Base-by-base conservation (phyloP, 306 rosid genomes). In the Lathyrus aphaca region DNA sequence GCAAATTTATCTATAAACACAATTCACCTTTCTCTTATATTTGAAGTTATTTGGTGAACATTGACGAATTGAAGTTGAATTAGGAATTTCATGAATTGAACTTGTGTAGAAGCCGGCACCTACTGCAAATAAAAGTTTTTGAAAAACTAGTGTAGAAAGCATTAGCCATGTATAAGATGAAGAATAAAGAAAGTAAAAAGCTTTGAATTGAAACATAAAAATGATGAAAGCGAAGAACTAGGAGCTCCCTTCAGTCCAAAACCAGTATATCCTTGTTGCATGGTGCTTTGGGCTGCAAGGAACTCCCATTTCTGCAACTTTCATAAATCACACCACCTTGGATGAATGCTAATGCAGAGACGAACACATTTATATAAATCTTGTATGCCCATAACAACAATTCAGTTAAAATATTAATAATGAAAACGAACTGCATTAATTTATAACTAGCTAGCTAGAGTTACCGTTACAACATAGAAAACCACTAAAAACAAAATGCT, bases 171-270 rank as follows among this genome's bases (percentile, higher is more conserved):
- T 32, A 32, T 32, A 49, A 51, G 4, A 51, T 51, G 5, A 19
- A 51, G 58, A 29, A 51, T 18, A 19, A 51, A 19, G 19, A 18
- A 63, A 16, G 53, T 30, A 43, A 1, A 46, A 60, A 68, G 11
- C 50, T 27, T 71, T 53, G 61, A 71, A 48, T 30, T 57, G 63
- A 72, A 49, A 65, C 2, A 44, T 15, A 13, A 57, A 80, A 1
- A 50, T 23, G 42, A 16, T 55, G 84, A 87, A 85, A 81, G 64
- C 79, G 87, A 81, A 88, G 88, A 87, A 81, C 23, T 87, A 68
- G 88, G 94, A 88, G 94, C 94, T 83, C 94, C 90, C 94, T 87
- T 85, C 86, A 85, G 90, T 85, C 93, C 93, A 87, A 85, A 83
- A 77, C 88, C 49, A 15, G 1, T 60, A 37, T 21, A 16, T 23